Evolutionary conservation across 257 asterid genomes (phyloP).

Genomic region (Scutellaria baicalensis): DNA sequence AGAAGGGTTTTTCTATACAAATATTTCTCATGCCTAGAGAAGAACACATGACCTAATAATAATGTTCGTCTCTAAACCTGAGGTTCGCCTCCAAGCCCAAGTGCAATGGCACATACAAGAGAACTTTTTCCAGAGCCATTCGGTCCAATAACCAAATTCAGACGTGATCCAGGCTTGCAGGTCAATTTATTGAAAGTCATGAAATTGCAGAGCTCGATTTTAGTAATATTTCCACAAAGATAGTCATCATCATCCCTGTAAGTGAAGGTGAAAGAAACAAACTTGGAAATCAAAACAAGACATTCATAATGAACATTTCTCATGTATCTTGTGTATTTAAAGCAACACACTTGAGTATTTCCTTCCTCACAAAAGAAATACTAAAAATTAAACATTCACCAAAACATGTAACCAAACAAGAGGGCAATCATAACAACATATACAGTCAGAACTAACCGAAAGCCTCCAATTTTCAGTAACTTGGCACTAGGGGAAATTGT

Average conservation of each 20-base stretch:
- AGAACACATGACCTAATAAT: neutral
- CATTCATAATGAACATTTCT: neutral
- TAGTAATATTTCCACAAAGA: conserved; percentile 71
- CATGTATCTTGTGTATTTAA: neutral
- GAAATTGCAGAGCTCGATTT: conserved; percentile 78
- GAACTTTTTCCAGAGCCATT: conserved; percentile 99
- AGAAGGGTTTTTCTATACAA: conserved; percentile 1
- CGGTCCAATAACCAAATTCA: conserved; percentile 93
- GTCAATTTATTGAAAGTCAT: conserved; percentile 78
- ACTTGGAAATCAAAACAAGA: neutral
- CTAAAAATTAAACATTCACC: no score
- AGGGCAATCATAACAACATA: neutral
- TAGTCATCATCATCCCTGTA: conserved; percentile 83
- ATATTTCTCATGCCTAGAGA: conserved; percentile 8
- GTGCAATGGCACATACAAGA: conserved; percentile 92
- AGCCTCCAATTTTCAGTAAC: neutral
- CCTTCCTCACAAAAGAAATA: neutral
- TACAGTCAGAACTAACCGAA: neutral
- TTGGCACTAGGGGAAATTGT: neutral
- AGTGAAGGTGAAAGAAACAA: neutral
- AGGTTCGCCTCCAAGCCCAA: conserved; percentile 95
- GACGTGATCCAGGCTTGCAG: conserved; percentile 71
- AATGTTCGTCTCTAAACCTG: conserved; percentile 37
- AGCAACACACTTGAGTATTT: neutral
- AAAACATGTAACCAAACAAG: neutral